phyloP scores from a whole-genome alignment of 169 alveolate genomes.

The Cryptosporidium meleagridis region DNA sequence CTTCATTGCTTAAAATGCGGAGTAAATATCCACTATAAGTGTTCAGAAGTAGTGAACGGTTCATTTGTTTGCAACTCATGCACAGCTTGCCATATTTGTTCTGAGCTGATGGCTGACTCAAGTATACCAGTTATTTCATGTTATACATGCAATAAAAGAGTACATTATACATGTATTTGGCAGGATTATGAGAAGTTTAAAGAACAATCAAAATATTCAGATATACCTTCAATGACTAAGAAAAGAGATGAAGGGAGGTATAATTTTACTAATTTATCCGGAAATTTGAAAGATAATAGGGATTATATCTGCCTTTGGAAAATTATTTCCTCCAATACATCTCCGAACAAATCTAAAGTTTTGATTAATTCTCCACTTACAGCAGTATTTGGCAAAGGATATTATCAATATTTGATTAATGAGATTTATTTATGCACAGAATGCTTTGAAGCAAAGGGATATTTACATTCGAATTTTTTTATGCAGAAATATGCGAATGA shows the following conservation, averaged over 20 bases:
- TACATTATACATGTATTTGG: conserved; percentile 65
- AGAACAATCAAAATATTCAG: neutral
- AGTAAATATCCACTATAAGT: conserved; percentile 2
- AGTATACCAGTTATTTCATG: conserved; percentile 21
- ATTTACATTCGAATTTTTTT: neutral
- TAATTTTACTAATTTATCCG: neutral
- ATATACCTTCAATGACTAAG: neutral
- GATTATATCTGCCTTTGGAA: conserved; percentile 46
- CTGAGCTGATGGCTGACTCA: neutral
- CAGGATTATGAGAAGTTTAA: neutral
- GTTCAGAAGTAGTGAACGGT: neutral
- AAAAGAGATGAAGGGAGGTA: neutral
- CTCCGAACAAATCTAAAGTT: conserved; percentile 25
- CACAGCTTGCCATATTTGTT: conserved; percentile 33
- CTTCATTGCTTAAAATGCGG: conserved; percentile 14
- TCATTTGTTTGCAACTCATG: conserved; percentile 28
- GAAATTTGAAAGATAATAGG: neutral
- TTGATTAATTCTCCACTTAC: conserved; percentile 45
- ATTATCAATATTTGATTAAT: conserved; percentile 41
- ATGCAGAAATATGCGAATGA: conserved; percentile 9
- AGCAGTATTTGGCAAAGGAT: conserved; percentile 52
- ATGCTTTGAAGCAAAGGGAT: neutral
- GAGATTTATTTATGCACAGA: conserved; percentile 33
- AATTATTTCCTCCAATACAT: neutral
- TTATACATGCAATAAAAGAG: conserved; percentile 28